These are phyloP conservation scores for Vitis rotundifolia DNA, from an alignment of 164 flowering plant genomes.

Conservation along the genomic window DNA sequence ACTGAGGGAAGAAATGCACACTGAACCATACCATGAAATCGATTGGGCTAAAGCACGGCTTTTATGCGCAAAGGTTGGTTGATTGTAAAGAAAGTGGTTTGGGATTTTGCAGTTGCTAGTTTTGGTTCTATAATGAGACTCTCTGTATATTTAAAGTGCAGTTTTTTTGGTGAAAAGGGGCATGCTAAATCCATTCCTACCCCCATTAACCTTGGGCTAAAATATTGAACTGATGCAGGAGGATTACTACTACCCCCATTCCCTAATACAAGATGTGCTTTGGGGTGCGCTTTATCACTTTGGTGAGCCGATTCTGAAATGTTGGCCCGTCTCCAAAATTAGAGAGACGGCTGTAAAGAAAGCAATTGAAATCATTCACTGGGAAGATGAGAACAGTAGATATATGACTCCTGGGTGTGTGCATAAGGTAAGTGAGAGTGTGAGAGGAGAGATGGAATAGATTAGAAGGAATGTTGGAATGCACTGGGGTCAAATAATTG, in stretches of 20 bases:
- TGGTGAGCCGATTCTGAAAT: constrained; percentile 37
- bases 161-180: too few relatives aligned
- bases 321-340: constrained; percentile 43
- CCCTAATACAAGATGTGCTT: constrained; percentile 34
- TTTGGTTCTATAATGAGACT: not conserved
- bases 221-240: constrained; percentile 22
- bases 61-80: constrained; percentile 31
- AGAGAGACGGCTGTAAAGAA: constrained; percentile 39
- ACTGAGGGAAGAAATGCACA: constrained; percentile 42
- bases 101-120: not conserved
- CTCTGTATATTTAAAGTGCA: not conserved
- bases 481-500: too few relatives aligned
- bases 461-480: too few relatives aligned
- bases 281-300: constrained; percentile 40
- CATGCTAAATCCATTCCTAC: too few relatives aligned
- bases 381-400: constrained; percentile 50
- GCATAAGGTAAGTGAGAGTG: constrained; percentile 20
- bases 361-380: constrained; percentile 42
- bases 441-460: too few relatives aligned
- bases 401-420: constrained; percentile 47
- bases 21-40: constrained; percentile 36
- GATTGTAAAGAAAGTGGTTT: too few relatives aligned
- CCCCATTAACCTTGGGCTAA: too few relatives aligned
- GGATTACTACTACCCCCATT: constrained; percentile 42
- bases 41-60: constrained; percentile 41